phyloP scores from a whole-genome alignment of 805 yeast genomes.

The Starmerella scarabaei region DNA sequence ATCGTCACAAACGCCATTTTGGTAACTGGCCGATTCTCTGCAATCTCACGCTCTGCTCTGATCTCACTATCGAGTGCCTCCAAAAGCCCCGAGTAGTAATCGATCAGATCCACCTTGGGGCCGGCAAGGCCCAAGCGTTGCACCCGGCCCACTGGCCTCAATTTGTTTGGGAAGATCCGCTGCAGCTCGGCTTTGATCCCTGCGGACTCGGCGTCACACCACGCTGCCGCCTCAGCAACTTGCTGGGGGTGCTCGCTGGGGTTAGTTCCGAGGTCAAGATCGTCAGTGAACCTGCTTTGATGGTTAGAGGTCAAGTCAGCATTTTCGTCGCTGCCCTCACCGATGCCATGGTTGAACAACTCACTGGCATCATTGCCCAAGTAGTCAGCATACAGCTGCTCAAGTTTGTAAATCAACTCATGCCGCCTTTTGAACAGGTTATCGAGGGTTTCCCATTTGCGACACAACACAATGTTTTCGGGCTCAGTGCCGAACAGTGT shows the following conservation, averaged over 20 bases:
- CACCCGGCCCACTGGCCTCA: constrained; percentile 48
- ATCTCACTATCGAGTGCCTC: constrained; percentile 62
- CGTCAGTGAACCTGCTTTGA: constrained; percentile 1
- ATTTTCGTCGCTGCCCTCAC: neutral
- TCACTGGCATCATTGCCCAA: constrained; percentile 31
- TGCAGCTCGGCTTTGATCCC: constrained; percentile 1
- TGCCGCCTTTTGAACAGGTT: constrained; percentile 48
- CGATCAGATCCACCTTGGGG: constrained; percentile 65
- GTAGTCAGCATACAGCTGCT: constrained; percentile 59
- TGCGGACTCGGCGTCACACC: constrained; percentile 1
- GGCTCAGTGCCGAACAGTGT: constrained; percentile 70
- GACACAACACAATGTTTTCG: constrained; percentile 60
- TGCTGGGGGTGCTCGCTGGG: too few species aligned
- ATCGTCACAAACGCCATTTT: constrained; percentile 89
- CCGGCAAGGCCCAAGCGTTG: constrained; percentile 59
- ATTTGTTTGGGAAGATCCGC: constrained; percentile 7
- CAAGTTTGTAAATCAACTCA: constrained; percentile 42
- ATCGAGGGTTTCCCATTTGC: constrained; percentile 75
- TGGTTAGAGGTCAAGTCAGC: neutral
- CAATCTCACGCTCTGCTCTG: constrained; percentile 39
- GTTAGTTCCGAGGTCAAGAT: neutral
- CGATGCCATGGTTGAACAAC: constrained; percentile 13
- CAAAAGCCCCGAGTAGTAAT: constrained; percentile 55
- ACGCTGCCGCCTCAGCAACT: neutral
- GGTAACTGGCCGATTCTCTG: constrained; percentile 59